A percentile compares a stretch with the other conserved stretches of the same genome.
phyloP scores from a whole-genome alignment of 2,329 filamentous ascomycete genomes.

The Exophiala alcalophila region DNA sequence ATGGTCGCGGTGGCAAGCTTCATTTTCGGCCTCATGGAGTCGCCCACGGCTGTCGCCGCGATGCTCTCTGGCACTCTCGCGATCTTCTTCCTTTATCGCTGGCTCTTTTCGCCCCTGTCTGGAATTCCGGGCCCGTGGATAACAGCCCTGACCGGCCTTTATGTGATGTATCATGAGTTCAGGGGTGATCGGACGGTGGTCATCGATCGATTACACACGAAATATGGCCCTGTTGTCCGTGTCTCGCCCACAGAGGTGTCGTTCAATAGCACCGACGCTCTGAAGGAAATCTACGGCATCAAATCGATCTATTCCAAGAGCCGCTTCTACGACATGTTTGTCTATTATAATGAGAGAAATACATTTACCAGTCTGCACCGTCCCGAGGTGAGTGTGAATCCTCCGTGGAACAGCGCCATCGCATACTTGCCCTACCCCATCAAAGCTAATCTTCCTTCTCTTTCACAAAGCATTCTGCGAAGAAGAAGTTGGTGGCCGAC shows the following conservation, averaged over 20 bases:
- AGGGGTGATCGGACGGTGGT: slow-evolving; percentile 34
- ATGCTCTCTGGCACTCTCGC: background rate
- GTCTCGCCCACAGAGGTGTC: slow-evolving; percentile 66
- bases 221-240: slow-evolving; percentile 61
- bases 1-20: too few species aligned
- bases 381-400: slow-evolving; percentile 4
- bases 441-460: slow-evolving; percentile 5
- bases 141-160: slow-evolving; percentile 20
- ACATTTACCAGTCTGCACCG: slow-evolving; percentile 19
- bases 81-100: slow-evolving; percentile 6
- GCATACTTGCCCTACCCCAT: too few species aligned
- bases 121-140: slow-evolving; percentile 28
- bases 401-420: too few species aligned
- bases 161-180: slow-evolving; percentile 16
- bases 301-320: slow-evolving; percentile 31
- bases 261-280: slow-evolving; percentile 59
- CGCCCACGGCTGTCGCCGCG: too few species aligned
- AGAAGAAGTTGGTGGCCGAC: slow-evolving; percentile 63
- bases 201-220: slow-evolving; percentile 58
- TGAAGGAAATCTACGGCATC: slow-evolving; percentile 58
- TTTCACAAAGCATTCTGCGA: slow-evolving; percentile 52
- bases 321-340: slow-evolving; percentile 37
- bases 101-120: slow-evolving; percentile 26
- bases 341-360: slow-evolving; percentile 33
- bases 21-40: too few species aligned